These are phyloP conservation scores for Saccharomyces paradoxus DNA, from an alignment of 805 yeast species.

Conservation along the genomic window DNA sequence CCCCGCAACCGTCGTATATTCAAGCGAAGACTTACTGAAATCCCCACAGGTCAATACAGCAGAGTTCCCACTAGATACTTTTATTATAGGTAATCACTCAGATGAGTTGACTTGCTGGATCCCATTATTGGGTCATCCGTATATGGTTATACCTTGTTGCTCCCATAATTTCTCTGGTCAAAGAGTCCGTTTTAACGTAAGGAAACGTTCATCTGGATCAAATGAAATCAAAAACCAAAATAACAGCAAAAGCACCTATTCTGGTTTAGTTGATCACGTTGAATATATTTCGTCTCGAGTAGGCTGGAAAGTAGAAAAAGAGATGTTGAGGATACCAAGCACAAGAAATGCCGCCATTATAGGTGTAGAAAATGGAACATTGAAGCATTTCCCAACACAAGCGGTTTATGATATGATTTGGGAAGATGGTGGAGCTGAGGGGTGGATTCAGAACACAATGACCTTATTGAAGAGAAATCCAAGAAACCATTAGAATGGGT, in stretches of 20 bases:
- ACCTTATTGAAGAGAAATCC: constrained; percentile 62
- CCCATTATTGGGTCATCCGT: constrained; percentile 79
- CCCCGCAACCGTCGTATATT: constrained; percentile 35
- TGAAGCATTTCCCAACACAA: constrained; percentile 25
- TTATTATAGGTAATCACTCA: constrained; percentile 88
- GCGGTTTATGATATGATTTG: constrained; percentile 52
- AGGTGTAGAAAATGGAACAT: constrained; percentile 42
- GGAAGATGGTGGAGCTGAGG: constrained; percentile 81
- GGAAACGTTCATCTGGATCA: constrained; percentile 16
- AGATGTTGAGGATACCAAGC: constrained; percentile 86
- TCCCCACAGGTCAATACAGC: constrained; percentile 53
- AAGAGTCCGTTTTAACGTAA: constrained; percentile 54
- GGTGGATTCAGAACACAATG: constrained; percentile 81
- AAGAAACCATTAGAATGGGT: constrained; percentile 50
- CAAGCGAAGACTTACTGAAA: constrained; percentile 35
- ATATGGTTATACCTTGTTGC: constrained; percentile 90
- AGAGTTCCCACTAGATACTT: constrained; percentile 62
- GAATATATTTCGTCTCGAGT: constrained; percentile 54
- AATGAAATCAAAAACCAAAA: constrained; percentile 9
- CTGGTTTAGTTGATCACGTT: constrained; percentile 79
- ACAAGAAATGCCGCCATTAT: constrained; percentile 88
- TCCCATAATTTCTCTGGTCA: constrained; percentile 81
- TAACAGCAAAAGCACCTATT: constrained; percentile 53
- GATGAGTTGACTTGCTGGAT: constrained; percentile 96
- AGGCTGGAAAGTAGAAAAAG: constrained; percentile 83